phyloP scores from a whole-genome alignment of 2,329 filamentous ascomycete genomes.

The Septoria linicola region DNA sequence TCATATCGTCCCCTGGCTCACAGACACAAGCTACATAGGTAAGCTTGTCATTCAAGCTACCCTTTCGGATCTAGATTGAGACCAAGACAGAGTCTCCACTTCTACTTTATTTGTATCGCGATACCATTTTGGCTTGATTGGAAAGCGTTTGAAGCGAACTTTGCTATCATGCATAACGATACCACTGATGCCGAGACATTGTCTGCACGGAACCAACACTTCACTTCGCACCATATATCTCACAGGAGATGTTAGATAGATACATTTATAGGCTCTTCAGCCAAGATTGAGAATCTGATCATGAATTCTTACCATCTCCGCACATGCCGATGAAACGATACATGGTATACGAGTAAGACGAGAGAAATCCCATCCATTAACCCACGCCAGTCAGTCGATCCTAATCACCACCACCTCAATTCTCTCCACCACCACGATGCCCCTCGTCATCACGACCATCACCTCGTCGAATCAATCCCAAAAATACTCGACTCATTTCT shows the following conservation, averaged over 20 bases:
- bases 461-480: background rate
- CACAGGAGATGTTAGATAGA: background rate
- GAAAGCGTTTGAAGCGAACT: background rate
- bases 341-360: background rate
- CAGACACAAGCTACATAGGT: too few species aligned
- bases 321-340: constrained; percentile 1
- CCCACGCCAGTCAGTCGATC: too few species aligned
- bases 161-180: constrained; percentile 2
- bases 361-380: too few species aligned
- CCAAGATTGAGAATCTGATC: too few species aligned
- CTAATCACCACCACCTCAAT: too few species aligned
- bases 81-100: constrained; percentile 3
- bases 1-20: too few species aligned
- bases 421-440: too few species aligned
- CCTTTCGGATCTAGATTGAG: constrained; percentile 3
- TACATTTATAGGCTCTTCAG: too few species aligned
- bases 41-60: too few species aligned
- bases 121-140: background rate
- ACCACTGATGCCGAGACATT: constrained; percentile 10
- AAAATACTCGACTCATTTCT: background rate
- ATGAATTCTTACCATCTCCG: background rate
- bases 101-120: background rate
- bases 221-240: background rate
- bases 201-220: too few species aligned
- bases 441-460: too few species aligned